Evolutionary conservation across 345 rosid species (phyloP), one percentile per base, ranked within the genome.

Genomic region (Litchi chinensis): DNA sequence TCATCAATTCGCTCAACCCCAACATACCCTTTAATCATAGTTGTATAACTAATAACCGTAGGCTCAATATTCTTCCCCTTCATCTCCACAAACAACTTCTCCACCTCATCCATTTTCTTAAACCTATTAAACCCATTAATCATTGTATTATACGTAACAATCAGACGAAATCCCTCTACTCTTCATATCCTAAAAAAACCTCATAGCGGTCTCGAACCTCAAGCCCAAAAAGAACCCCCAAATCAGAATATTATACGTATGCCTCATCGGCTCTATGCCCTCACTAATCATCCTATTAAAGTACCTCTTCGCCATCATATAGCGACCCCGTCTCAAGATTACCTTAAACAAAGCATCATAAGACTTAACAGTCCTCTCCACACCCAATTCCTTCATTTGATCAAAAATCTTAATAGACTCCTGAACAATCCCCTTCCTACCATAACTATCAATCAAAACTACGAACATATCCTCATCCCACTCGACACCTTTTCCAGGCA

Each of bases 391-490:
- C 71, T 90, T 86, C 97, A 95, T 95, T 65, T 83, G 91, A 68
- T 80, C 76, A 75, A 93, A 95, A 24, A 93, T 77, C 83, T 93
- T 95, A 65, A 95, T 95, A 81, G 97, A 87, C 82, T 93, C 95
- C 74, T 92, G 98, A 83, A 95, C 97, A 10, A 95, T 91, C 1
- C 98, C 98, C 0, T 91, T 93, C 77, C 84, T 82, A 5, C 98
- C 98, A 63, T 95, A 95, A 73, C 94, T 87, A 67, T 95, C 98
- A 19, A 95, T 90, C 44, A 95, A 74, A 44, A 84, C 60, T 8
- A 87, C 87, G 77, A 95, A 93, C 89, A 95, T 85, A 76, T 95
- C 94, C 72, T 93, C 98, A 50, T 95, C 95, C 94, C 95, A 95
- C 71, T 86, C 82, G 54, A 91, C 85, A 22, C 98, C 93, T 78